phyloP scores from a whole-genome alignment of 2,329 filamentous ascomycete species.

The Calonectria fujianensis region DNA sequence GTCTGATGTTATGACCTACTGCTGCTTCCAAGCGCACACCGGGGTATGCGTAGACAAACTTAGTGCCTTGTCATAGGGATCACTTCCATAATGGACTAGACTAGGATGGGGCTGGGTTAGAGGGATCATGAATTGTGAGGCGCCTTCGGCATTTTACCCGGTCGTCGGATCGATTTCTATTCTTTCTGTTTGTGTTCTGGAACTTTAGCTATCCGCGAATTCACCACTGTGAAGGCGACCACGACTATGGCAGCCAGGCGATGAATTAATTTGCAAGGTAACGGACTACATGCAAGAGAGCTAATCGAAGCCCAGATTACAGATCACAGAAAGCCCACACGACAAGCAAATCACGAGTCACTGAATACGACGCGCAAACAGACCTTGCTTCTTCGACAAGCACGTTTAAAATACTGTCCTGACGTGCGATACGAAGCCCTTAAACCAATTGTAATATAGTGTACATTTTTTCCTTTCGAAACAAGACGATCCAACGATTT shows the following conservation, averaged over 20 bases:
- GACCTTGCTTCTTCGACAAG: neutral
- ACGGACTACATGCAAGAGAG: neutral
- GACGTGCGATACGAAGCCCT: conserved; percentile 1
- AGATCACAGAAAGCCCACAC: neutral
- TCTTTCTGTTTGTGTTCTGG: conserved; percentile 18
- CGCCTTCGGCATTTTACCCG: conserved; percentile 9
- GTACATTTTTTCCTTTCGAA: conserved; percentile 11
- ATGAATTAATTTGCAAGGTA: conserved; percentile 25
- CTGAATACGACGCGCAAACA: neutral
- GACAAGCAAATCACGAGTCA: neutral
- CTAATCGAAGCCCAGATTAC: conserved; percentile 1
- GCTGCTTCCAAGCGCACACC: neutral
- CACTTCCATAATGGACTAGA: conserved; percentile 6
- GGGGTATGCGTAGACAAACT: neutral
- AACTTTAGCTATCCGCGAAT: conserved; percentile 8
- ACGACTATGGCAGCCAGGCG: neutral
- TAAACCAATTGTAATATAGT: conserved; percentile 12
- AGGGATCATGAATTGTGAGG: conserved; percentile 10
- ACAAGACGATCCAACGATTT: conserved; percentile 9
- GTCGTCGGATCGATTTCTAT: neutral
- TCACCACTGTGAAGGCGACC: conserved; percentile 19
- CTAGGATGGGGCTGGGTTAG: neutral
- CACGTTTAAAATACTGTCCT: neutral
- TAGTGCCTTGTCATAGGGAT: neutral
- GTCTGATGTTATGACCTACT: neutral